Evolutionary conservation across 768 basidiomycete genomes (phyloP), one percentile per base, ranked within the genome.

Genomic region (Cystobasidium ongulense): DNA sequence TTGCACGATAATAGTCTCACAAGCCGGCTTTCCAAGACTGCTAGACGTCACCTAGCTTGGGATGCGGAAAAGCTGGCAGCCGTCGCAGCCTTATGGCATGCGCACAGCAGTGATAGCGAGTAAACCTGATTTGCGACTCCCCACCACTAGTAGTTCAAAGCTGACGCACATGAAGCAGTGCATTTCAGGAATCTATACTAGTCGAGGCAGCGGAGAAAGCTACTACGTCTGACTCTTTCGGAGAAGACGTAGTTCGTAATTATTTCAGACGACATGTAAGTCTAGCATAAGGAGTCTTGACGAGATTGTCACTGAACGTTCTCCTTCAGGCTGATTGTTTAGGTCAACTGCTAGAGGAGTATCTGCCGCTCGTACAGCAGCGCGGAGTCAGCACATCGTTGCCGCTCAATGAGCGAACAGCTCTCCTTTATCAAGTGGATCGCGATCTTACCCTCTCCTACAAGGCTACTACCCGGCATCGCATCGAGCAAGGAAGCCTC

Each of bases 11-110:
- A 95, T 80, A 88, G 86, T 0, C 88, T 88, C 4, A 82, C 94
- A 39, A 13, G 0, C 25, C 77, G 94, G 91, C 88, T 95, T 81
- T 89, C 92, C 8, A 91, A 91, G 82, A 81, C 84, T 43, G 87
- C 88, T 74, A 86, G 92, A 23, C 88, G 92, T 77, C 84, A 84
- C 31, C 83, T 97, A 21, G 88, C 87, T 41, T 86, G 85, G 23
- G 90, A 96, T 78, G 91, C 91, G 0, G 94, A 96, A 81, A 91
- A 90, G 78, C 83, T 95, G 21, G 88, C 88, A 75, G 89, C 91
- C 1, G 88, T 86, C 3, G 86, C 88, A 74, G 88, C 90, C 46
- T 82, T 96, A 27, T 96, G 94, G 94, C 77, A 80, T 4, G 77
- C 81, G 57, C 81, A 81, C 33, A 82, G 82, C 66, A 66, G 76